Percentiles rank a stretch among this genome's conserved stretches.
Evolutionary conservation across 257 asterid genomes (phyloP).

Genomic region (Ligustrum vulgare): DNA sequence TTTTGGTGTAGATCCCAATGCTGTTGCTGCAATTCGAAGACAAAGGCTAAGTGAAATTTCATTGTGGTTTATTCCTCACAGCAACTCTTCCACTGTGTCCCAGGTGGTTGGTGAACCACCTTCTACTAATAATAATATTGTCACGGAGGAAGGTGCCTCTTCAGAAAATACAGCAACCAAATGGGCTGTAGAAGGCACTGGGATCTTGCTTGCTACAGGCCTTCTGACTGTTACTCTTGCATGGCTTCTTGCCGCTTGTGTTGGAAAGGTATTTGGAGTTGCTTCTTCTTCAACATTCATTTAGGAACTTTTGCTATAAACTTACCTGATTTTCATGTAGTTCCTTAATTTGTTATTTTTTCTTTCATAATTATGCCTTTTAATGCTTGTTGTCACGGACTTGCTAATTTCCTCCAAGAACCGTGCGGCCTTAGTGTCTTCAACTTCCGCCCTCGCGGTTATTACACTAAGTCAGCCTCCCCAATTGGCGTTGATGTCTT

Average conservation of each 20-base stretch:
- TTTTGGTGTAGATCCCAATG: slow-evolving; percentile 84
- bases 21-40: slow-evolving; percentile 87
- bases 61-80: slow-evolving; percentile 81
- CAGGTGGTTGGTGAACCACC: slow-evolving; percentile 61
- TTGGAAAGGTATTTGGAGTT: slow-evolving; percentile 68
- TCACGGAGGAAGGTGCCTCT: slow-evolving; percentile 52
- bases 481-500: no score
- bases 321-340: slow-evolving; percentile 6
- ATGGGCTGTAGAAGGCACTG: slow-evolving; percentile 92
- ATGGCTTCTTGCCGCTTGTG: slow-evolving; percentile 90
- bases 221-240: slow-evolving; percentile 86
- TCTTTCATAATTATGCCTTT: no score
- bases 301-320: background rate
- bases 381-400: no score
- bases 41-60: slow-evolving; percentile 86
- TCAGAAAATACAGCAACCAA: slow-evolving; percentile 67
- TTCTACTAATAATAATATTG: slow-evolving; percentile 47
- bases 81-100: slow-evolving; percentile 38
- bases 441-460: no score
- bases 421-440: no score
- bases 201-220: slow-evolving; percentile 87
- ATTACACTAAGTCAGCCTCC: no score
- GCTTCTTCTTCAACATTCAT: background rate
- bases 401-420: no score
- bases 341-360: background rate